Percentiles rank a stretch among this genome's conserved stretches.
phyloP scores from a whole-genome alignment of 2,329 filamentous ascomycete species.

The Dactylellina sp. region DNA sequence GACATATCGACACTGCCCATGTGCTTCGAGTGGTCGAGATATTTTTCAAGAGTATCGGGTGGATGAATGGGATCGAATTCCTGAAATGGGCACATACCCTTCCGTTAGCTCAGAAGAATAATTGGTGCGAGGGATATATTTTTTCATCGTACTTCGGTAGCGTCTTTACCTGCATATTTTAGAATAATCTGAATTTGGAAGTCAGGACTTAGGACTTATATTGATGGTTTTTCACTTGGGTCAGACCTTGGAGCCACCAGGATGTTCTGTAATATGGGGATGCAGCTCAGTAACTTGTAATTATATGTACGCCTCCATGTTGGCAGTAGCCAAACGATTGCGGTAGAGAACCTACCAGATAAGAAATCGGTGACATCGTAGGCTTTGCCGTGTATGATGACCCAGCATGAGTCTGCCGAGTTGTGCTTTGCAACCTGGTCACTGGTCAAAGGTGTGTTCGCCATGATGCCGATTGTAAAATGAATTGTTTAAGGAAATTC shows the following conservation, averaged over 20 bases:
- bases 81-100: constrained; percentile 49
- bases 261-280: constrained; percentile 73
- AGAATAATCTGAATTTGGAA: constrained; percentile 78
- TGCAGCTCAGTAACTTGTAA: neutral
- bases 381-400: constrained; percentile 73
- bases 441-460: constrained; percentile 64
- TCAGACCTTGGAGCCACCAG: constrained; percentile 75
- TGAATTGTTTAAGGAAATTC: constrained; percentile 57
- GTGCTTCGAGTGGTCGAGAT: constrained; percentile 85
- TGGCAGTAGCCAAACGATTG: too few relatives aligned
- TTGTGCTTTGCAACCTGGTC: constrained; percentile 79
- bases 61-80: constrained; percentile 91
- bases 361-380: constrained; percentile 83
- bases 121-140: neutral
- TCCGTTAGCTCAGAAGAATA: neutral
- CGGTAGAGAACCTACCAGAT: constrained; percentile 18
- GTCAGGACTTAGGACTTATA: neutral
- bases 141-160: constrained; percentile 72
- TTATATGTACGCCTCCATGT: too few relatives aligned
- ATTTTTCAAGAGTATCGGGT: constrained; percentile 86
- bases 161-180: constrained; percentile 95
- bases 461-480: constrained; percentile 43
- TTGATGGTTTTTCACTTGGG: neutral
- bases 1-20: constrained; percentile 89
- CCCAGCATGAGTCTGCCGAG: constrained; percentile 86